A percentile compares a stretch with the other conserved stretches of the same genome.
Evolutionary conservation across 805 yeast genomes (phyloP).

Genomic region (Saturnispora zaruensis): DNA sequence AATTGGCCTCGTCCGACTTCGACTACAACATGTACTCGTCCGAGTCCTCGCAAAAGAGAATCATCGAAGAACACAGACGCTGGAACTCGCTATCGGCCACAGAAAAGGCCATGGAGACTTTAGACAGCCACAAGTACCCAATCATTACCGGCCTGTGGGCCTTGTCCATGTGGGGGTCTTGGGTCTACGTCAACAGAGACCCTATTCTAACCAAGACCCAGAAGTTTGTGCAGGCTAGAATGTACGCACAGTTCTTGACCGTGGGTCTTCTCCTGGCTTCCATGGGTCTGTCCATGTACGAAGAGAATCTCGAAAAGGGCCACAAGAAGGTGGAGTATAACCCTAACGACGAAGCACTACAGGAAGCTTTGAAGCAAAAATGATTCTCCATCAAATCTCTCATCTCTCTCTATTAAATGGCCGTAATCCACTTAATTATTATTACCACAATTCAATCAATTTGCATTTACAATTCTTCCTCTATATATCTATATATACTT

Average conservation of each 20-base stretch:
- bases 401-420: neutral
- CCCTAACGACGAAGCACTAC: conserved; percentile 11
- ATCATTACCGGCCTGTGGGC: conserved; percentile 73
- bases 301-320: conserved; percentile 34
- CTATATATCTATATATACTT: neutral
- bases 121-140: conserved; percentile 52
- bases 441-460: neutral
- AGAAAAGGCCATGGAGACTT: conserved; percentile 42
- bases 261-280: conserved; percentile 64
- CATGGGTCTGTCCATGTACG: conserved; percentile 56
- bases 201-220: conserved; percentile 67
- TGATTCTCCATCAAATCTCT: neutral
- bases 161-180: conserved; percentile 70
- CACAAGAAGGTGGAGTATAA: conserved; percentile 7
- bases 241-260: conserved; percentile 81
- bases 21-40: conserved; percentile 54
- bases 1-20: conserved; percentile 58
- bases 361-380: conserved; percentile 13
- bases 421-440: neutral
- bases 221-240: conserved; percentile 80
- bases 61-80: conserved; percentile 39
- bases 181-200: conserved; percentile 65
- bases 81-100: conserved; percentile 42
- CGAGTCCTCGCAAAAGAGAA: conserved; percentile 31
- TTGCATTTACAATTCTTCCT: neutral